Evolutionary conservation across 768 basidiomycete species (phyloP), one percentile per base, ranked within the genome.

Genomic region (Leccinum incarnatum): DNA sequence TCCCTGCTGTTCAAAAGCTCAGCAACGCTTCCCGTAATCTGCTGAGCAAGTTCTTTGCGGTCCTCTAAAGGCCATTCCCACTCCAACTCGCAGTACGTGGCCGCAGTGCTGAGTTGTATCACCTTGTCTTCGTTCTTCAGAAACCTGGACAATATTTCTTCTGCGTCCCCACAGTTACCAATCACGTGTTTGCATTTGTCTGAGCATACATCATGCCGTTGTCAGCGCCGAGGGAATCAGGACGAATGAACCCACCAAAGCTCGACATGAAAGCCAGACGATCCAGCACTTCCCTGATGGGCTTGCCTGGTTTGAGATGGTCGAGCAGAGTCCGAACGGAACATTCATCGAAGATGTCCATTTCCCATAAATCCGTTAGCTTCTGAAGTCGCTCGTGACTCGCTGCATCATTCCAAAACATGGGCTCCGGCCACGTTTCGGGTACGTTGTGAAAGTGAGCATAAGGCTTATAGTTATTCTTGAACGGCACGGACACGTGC

Each of bases 401-500:
- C 29, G 51, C 54, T 4, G 54, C 58, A 21, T 71, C 69, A 17
- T 72, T 69, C 71, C 71, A 73, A 53, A 68, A 69, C 67, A 72
- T 67, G 1, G 68, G 56, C 17, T 65, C 70, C 2, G 67, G 72
- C 71, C 71, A 72, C 14, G 55, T 47, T 29, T 62, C 60, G 4
- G 60, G 52, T 10, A 60, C 65, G 25, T 61, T 65, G 52, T 53
- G 62, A 54, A 72, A 72, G 21, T 21, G 63, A 1, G 68, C 70
- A 45, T 27, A 48, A 7, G 71, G 64, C 30, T 65, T 72, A 57
- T 72, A 72, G 27, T 72, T 65, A 46, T 60, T 57, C 58, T 67
- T 73, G 64, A 70, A 72, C 1, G 70, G 45, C 29, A 49, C 72
- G 2, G 71, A 74, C 10, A 73, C 67, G 53, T 74, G 71, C 25